Evolutionary conservation across 495 filamentous ascomycete genomes (phyloP), one percentile per base, ranked within the genome.

Genomic region (Mytilinidion resinicola): DNA sequence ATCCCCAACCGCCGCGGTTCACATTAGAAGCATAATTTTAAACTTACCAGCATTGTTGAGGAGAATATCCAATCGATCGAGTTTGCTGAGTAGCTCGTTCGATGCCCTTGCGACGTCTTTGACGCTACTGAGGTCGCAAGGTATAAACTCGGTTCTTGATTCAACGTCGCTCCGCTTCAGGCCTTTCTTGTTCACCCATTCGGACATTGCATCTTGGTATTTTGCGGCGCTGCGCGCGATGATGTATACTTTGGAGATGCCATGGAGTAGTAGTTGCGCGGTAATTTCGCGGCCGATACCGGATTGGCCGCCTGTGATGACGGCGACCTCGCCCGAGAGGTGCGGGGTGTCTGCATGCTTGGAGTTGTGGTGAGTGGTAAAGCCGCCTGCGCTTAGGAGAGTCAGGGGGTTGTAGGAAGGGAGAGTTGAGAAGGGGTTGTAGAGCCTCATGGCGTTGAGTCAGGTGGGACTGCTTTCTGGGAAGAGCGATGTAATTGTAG

Each of bases 251-350:
- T 69, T 67, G 10, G 62, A 41, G 34, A 77, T 75, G 10, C 65
- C 70, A 38, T 76, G 69, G n/a, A 70, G 55, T n/a, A 76, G 67
- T 11, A 76, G 65, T 35, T 78, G 73, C 9, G 68, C 60, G 0
- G 66, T 67, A 33, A 74, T 76, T 55, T 77, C 76, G 56, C 53
- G 62, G 15, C 76, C 76, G 33, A 78, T 74, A 5, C 76, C 76
- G 35, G 65, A 65, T 44, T 71, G 67, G 3, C 75, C 75, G 19
- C 76, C 76, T 9, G 76, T 78, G 12, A 78, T 66, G n/a, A 78
- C 62, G 5, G 72, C 70, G 20, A 73, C 62, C 53, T 73, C 71
- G 11, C 60, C 62, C 9, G 67, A 62, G n/a, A 77, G 60, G 3
- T 57, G 49, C 0, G 75, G 72, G 3, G 59, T 64, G 17, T 73